Conservation (phyloP, 495 filamentous ascomycete species). For the Tetracladium marchalianum region DNA sequence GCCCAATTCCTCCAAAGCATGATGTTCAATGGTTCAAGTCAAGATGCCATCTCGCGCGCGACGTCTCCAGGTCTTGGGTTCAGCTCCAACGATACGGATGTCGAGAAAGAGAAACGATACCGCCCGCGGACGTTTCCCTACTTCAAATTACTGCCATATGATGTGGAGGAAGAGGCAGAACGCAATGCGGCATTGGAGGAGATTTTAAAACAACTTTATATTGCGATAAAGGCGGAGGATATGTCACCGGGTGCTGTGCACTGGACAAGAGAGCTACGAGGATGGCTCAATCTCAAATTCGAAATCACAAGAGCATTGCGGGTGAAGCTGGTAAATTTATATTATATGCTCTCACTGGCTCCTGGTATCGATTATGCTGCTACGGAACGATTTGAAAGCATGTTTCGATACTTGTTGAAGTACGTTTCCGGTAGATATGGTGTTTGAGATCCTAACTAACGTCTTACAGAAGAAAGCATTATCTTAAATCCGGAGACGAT, state of each 20-base stretch:
- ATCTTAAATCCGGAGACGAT: conserved; percentile 80
- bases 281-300: conserved; percentile 94
- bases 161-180: conserved; percentile 65
- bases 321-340: conserved; percentile 76
- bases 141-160: conserved; percentile 77
- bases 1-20: conserved; percentile 13
- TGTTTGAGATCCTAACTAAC: not conserved
- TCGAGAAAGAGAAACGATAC: conserved; percentile 44
- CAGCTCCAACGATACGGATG: conserved; percentile 8
- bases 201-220: conserved; percentile 86
- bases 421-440: conserved; percentile 28
- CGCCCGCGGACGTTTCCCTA: conserved; percentile 90
- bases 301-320: conserved; percentile 78
- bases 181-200: conserved; percentile 66
- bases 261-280: conserved; percentile 93
- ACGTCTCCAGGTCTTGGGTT: conserved; percentile 20
- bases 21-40: conserved; percentile 9
- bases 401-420: conserved; percentile 93
- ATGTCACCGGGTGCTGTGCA: conserved; percentile 89
- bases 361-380: conserved; percentile 76
- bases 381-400: conserved; percentile 86
- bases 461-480: conserved; percentile 77
- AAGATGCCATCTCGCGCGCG: conserved; percentile 19
- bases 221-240: conserved; percentile 83
- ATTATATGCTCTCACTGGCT: conserved; percentile 88